Conservation (phyloP, 768 basidiomycete species). For the Astraeus odoratus region DNA sequence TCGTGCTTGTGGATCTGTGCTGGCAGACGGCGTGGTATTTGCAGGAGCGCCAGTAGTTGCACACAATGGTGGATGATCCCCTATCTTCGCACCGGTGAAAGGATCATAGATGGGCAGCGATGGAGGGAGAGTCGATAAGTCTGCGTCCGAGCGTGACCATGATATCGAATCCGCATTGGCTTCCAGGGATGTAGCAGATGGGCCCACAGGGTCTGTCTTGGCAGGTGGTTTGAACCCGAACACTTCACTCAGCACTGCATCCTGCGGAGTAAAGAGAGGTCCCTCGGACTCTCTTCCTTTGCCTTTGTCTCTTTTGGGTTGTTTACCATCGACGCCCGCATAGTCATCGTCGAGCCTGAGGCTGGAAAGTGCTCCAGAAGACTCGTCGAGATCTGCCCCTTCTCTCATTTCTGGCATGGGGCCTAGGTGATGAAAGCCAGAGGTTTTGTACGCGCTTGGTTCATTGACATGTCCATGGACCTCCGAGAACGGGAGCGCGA, state of each 20-base stretch:
- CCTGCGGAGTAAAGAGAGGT: constrained; percentile 47
- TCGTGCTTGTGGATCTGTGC: background rate
- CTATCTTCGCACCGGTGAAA: constrained; percentile 24
- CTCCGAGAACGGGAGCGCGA: constrained; percentile 17
- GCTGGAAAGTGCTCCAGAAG: background rate
- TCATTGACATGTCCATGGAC: constrained; percentile 20
- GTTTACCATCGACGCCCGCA: background rate
- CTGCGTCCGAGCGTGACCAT: constrained; percentile 4
- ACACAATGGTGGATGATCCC: constrained; percentile 10
- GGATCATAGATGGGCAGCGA: constrained; percentile 24
- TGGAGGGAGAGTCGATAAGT: background rate
- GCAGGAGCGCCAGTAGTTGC: constrained; percentile 3
- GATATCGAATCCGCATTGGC: constrained; percentile 9
- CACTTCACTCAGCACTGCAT: constrained; percentile 48
- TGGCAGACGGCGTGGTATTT: background rate
- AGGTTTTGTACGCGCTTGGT: constrained; percentile 16
- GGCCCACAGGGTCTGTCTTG: constrained; percentile 3
- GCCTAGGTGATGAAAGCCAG: constrained; percentile 8
- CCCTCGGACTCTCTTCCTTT: background rate
- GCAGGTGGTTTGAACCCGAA: constrained; percentile 9
- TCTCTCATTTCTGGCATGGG: background rate
- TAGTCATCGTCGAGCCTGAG: background rate
- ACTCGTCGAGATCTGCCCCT: background rate
- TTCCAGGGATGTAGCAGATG: constrained; percentile 9
- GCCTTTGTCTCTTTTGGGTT: background rate